phyloP scores from a whole-genome alignment of 345 rosid genomes.

The Microcos paniculata region DNA sequence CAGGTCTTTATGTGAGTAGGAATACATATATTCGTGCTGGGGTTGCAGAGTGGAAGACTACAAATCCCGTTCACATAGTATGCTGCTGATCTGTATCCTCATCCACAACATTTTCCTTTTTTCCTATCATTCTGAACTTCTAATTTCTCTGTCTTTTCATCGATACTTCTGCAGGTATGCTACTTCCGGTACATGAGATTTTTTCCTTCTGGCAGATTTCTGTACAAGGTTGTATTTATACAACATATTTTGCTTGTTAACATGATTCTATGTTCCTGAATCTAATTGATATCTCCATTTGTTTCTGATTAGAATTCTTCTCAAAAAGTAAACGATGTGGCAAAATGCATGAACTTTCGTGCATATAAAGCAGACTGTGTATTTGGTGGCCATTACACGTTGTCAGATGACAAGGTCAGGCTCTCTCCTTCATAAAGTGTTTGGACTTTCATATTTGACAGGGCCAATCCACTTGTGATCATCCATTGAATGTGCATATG shows the following conservation, averaged over 20 bases:
- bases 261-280: neutral
- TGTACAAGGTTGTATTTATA: conserved; percentile 71
- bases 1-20: conserved; percentile 94
- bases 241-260: neutral
- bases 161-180: conserved; percentile 63
- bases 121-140: neutral
- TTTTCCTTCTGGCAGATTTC: conserved; percentile 87
- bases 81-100: conserved; percentile 19
- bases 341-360: conserved; percentile 74
- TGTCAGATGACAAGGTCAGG: conserved; percentile 76
- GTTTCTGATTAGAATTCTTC: conserved; percentile 65
- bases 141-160: neutral
- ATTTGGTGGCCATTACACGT: conserved; percentile 69
- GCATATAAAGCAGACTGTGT: conserved; percentile 68
- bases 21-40: conserved; percentile 91
- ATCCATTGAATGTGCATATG: neutral
- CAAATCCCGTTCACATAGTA: conserved; percentile 98
- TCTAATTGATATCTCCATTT: conserved; percentile 17
- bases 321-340: conserved; percentile 85
- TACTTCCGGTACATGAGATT: conserved; percentile 87
- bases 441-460: neutral
- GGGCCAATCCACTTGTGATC: neutral
- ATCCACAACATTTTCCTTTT: neutral
- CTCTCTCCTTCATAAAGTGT: neutral
- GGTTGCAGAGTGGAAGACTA: conserved; percentile 79